Evolutionary conservation across 2,329 filamentous ascomycete species (phyloP).

Genomic region (Colletotrichum sp.): DNA sequence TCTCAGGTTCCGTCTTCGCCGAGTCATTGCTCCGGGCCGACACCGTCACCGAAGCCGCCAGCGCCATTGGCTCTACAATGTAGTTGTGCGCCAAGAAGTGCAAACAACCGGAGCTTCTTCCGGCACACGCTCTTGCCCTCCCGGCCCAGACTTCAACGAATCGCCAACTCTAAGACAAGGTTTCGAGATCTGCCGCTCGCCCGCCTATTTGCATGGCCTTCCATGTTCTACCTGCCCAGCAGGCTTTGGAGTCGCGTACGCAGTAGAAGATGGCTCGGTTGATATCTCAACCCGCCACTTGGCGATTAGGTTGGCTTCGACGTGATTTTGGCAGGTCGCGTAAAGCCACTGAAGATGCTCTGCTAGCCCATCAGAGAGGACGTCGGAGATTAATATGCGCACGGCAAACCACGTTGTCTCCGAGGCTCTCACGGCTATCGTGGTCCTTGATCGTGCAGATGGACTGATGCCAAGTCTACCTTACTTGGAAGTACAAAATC

Average conservation of each 20-base stretch:
- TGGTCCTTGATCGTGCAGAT: not conserved
- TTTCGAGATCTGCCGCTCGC: not conserved
- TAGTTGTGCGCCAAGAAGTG: not conserved
- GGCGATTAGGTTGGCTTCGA: too few species aligned
- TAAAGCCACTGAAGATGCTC: not conserved
- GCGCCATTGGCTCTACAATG: not conserved
- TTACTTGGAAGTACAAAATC: not conserved
- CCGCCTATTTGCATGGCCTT: not conserved
- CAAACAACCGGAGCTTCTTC: not conserved
- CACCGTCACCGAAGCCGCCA: not conserved
- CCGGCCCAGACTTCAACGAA: not conserved
- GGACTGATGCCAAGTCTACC: not conserved
- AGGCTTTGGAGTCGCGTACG: not conserved
- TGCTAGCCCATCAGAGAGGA: not conserved
- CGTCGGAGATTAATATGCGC: not conserved
- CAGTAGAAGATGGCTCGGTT: not conserved
- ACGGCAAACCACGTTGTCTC: not conserved
- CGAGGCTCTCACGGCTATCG: not conserved
- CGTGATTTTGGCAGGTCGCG: too few species aligned
- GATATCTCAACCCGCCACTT: not conserved
- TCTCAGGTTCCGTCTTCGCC: not conserved
- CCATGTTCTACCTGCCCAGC: not conserved
- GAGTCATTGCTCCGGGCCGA: not conserved
- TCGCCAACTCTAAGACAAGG: not conserved
- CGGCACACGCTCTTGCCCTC: not conserved